phyloP scores from a whole-genome alignment of 305 asterid species.

The Andrographis paniculata region DNA sequence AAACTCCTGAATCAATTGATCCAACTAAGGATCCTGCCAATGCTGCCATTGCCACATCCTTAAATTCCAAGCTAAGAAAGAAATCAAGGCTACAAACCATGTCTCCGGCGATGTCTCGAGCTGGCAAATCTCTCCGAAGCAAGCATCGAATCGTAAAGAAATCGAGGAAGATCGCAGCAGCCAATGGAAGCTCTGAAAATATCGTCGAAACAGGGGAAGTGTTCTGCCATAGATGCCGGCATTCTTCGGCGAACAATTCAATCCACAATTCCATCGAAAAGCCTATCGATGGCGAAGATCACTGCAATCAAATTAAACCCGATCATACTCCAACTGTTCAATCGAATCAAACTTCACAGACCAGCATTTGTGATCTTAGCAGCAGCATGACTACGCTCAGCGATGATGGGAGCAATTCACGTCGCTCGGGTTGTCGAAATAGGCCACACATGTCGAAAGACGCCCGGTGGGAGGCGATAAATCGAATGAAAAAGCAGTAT shows the following conservation, averaged over 20 bases:
- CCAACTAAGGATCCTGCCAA: constrained; percentile 26
- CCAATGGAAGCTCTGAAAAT: constrained; percentile 13
- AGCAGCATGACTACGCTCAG: constrained; percentile 64
- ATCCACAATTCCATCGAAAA: constrained; percentile 4
- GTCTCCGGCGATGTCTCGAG: constrained; percentile 31
- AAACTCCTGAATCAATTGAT: constrained; percentile 22
- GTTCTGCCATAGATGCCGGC: constrained; percentile 79
- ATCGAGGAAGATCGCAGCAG: constrained; percentile 33
- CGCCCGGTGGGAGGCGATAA: constrained; percentile 47
- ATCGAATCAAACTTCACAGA: constrained; percentile 20
- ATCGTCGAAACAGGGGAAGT: constrained; percentile 26
- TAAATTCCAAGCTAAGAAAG: constrained; percentile 42
- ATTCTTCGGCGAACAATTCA: constrained; percentile 49
- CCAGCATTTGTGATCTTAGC: constrained; percentile 9
- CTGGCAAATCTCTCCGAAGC: constrained; percentile 44
- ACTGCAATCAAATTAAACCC: constrained; percentile 22
- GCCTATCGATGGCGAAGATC: constrained; percentile 16
- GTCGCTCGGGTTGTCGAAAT: constrained; percentile 28
- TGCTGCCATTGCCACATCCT: no score
- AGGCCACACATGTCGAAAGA: constrained; percentile 57
- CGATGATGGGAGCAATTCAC: constrained; percentile 56
- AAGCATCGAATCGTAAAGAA: constrained; percentile 48
- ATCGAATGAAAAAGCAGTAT: constrained; percentile 27
- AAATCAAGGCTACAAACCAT: constrained; percentile 44
- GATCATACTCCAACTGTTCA: constrained; percentile 25